phyloP scores from a whole-genome alignment of 2,329 filamentous ascomycete genomes.

The Trichoderma aggressivum region DNA sequence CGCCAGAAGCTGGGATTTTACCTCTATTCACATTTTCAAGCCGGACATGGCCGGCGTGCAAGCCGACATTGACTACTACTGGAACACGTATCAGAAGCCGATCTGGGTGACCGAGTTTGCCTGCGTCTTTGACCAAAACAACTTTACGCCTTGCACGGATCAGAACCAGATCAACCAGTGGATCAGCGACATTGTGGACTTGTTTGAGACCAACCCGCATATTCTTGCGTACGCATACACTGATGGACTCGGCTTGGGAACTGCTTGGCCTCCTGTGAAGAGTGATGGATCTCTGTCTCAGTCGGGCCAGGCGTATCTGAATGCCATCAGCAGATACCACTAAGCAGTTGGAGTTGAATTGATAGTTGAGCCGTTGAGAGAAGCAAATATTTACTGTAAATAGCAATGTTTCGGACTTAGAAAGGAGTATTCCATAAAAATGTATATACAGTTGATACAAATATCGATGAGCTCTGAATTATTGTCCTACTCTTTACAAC shows the following conservation, averaged over 20 bases:
- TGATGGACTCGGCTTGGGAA: constrained; percentile 18
- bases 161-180: constrained; percentile 21
- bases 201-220: constrained; percentile 21
- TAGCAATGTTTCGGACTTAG: background rate
- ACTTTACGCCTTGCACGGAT: constrained; percentile 18
- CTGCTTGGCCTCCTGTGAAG: constrained; percentile 18
- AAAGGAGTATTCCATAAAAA: background rate
- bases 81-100: constrained; percentile 23
- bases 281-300: constrained; percentile 18
- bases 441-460: background rate
- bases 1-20: constrained; percentile 20
- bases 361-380: background rate
- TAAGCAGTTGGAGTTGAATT: background rate
- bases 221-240: constrained; percentile 22
- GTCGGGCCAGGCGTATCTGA: constrained; percentile 21
- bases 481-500: background rate
- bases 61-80: constrained; percentile 22
- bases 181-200: constrained; percentile 20
- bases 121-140: constrained; percentile 20
- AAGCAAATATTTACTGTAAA: background rate
- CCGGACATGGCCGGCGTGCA: constrained; percentile 20
- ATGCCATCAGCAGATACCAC: constrained; percentile 22
- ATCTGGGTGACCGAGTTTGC: constrained; percentile 22
- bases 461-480: background rate
- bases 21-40: constrained; percentile 22